phyloP scores from a whole-genome alignment of 495 filamentous ascomycete genomes.

The Antarctomyces pellizariae region DNA sequence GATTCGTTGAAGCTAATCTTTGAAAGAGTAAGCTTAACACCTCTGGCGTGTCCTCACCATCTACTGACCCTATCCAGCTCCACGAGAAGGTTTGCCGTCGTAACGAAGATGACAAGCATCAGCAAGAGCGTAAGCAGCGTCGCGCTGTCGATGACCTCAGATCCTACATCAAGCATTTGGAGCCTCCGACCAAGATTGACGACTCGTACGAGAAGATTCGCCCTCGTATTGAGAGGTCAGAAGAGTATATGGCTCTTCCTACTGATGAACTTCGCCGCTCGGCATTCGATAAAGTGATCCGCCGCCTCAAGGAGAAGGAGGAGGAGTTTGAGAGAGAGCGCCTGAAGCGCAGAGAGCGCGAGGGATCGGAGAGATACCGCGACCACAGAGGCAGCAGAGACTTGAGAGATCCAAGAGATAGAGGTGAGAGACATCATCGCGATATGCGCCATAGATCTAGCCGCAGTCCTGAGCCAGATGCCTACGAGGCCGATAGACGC shows the following conservation, averaged over 20 bases:
- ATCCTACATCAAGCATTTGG: constrained; percentile 70
- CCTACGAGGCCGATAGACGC: constrained; percentile 70
- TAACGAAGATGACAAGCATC: constrained; percentile 62
- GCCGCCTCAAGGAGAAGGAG: constrained; percentile 73
- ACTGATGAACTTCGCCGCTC: constrained; percentile 58
- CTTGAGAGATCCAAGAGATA: constrained; percentile 28
- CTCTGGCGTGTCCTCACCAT: constrained; percentile 7
- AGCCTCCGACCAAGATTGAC: constrained; percentile 51
- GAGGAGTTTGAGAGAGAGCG: constrained; percentile 64
- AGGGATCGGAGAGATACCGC: constrained; percentile 32
- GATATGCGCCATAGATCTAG: constrained; percentile 34
- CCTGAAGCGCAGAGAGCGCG: constrained; percentile 35
- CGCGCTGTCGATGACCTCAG: constrained; percentile 67
- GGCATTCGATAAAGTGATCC: constrained; percentile 84
- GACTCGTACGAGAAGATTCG: constrained; percentile 78
- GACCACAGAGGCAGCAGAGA: constrained; percentile 27
- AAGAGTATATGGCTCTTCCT: constrained; percentile 63
- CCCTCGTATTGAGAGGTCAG: constrained; percentile 48
- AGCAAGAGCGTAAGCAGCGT: constrained; percentile 67
- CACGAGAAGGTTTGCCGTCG: constrained; percentile 53
- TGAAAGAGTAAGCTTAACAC: constrained; percentile 29
- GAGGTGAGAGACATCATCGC: constrained; percentile 37
- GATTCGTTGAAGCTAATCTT: constrained; percentile 61
- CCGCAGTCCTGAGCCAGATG: constrained; percentile 64
- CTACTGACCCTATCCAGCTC: constrained; percentile 23